Percentiles rank a stretch among this genome's conserved stretches.
Evolutionary conservation across 164 flowering plant genomes (phyloP).

Genomic region (Pachysandra terminalis): DNA sequence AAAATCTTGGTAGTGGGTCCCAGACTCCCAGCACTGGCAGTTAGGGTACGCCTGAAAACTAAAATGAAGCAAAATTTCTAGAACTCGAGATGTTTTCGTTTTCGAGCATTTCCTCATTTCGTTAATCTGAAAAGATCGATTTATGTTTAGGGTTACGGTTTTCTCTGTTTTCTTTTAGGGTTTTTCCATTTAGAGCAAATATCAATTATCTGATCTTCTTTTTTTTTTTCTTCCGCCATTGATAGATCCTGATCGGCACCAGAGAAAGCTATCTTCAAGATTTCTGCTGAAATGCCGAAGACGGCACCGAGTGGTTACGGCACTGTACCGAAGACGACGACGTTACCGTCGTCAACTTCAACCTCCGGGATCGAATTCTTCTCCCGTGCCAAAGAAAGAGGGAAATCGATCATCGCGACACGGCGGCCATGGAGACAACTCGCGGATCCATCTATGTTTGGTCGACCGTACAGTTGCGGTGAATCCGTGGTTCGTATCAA

Average conservation of each 20-base stretch:
- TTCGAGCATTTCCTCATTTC: too few species aligned
- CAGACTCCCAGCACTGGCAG: too few species aligned
- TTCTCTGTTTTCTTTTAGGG: background rate
- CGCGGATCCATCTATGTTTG: slow-evolving; percentile 25
- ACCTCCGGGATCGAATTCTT: background rate
- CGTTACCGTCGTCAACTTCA: background rate
- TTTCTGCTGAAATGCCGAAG: background rate
- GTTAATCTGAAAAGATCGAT: background rate
- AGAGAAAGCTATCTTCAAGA: too few species aligned
- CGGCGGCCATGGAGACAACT: slow-evolving; percentile 55
- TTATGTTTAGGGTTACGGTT: background rate
- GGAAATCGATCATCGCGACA: slow-evolving; percentile 17
- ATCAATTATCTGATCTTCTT: too few species aligned
- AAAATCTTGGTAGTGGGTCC: too few species aligned
- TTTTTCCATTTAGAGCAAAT: too few species aligned
- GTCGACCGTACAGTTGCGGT: slow-evolving; percentile 22
- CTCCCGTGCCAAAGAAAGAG: background rate
- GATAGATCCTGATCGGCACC: background rate
- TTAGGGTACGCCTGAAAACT: too few species aligned
- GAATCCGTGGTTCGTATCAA: slow-evolving; percentile 24
- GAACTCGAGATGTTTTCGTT: too few species aligned
- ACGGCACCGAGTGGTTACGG: too few species aligned
- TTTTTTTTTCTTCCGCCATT: background rate
- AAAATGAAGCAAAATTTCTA: too few species aligned
- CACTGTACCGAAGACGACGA: background rate